phyloP scores from a whole-genome alignment of 208 protist genomes.

The Trypanosoma grayi region DNA sequence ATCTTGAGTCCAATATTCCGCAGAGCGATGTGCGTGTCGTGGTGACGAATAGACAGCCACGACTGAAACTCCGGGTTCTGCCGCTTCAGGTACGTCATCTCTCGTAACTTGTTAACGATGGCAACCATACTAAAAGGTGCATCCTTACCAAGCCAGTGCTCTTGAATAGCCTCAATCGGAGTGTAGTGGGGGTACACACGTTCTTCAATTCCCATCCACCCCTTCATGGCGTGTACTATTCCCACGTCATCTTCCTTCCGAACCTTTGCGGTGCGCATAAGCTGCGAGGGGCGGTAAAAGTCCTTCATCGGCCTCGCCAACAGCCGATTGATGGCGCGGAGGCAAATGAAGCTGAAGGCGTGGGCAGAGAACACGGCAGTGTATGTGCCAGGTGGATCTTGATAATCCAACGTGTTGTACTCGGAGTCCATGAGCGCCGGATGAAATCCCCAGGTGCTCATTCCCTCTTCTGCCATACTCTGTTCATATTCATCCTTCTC shows the following conservation, averaged over 20 bases:
- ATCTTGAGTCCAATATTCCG: conserved; percentile 84
- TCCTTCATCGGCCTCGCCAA: conserved; percentile 76
- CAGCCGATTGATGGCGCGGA: conserved; percentile 64
- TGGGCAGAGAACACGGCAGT: conserved; percentile 76
- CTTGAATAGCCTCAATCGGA: conserved; percentile 85
- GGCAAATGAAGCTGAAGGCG: conserved; percentile 71
- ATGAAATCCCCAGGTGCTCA: conserved; percentile 89
- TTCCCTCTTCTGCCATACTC: conserved; percentile 59
- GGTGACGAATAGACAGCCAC: conserved; percentile 75
- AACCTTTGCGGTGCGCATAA: conserved; percentile 75
- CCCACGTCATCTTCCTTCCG: conserved; percentile 71
- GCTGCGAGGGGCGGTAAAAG: conserved; percentile 86
- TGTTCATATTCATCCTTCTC: conserved; percentile 79
- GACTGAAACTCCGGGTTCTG: conserved; percentile 89
- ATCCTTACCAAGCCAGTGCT: conserved; percentile 87
- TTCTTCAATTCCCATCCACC: conserved; percentile 86
- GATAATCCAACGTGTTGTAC: conserved; percentile 73
- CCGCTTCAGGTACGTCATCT: conserved; percentile 86
- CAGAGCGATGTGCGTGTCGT: conserved; percentile 76
- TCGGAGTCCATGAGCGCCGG: conserved; percentile 82
- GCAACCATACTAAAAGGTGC: conserved; percentile 80
- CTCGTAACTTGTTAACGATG: conserved; percentile 86
- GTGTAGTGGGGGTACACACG: conserved; percentile 86
- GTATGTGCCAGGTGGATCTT: conserved; percentile 85
- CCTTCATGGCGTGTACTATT: conserved; percentile 75